Base-by-base conservation (phyloP, 2,329 filamentous ascomycete species). In the Xylariaceae sp. region DNA sequence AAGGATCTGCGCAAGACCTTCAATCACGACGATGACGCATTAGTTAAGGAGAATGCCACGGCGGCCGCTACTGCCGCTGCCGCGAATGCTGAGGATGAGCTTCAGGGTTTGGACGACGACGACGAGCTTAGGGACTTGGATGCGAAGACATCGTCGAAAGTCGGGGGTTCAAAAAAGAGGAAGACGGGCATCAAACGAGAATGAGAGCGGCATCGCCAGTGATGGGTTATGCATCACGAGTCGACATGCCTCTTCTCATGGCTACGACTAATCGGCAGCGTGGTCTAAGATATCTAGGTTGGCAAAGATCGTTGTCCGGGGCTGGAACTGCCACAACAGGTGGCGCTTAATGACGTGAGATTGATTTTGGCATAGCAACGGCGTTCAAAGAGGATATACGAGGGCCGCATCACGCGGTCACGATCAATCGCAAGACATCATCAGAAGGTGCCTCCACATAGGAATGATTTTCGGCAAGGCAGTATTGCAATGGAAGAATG, bases 1-100 rank as follows among this genome's bases (percentile, higher is more conserved):
- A 93, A 93, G 62, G 80, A 85, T 57, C 85, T 87, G 39, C 74
- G 89, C 48, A 89, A 90, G 69, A 79, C 81, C 39, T 79, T 90
- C 51, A 78, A 83, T 56, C 79, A 79, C 38, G 83, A 84, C 52
- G 81, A 83, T 59, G 82, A 82, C 42, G 69, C 68, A 12, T 65
- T 76, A 3, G 49, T 47, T 29, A 52, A 54, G 43, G 51, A 54
- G 32, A 47, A 50, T 45, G 52, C 43, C 3, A 45, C 44, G 11
- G 48, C 44, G 7, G 41, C 34, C 17, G 44, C 42, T 17, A 42
- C 41, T 4, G 37, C 34, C 4, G 30, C 19, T 15, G 49, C 44
- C 24, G 17, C 34, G 26, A 59, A 54, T 45, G 43, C 59, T 48
- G 52, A 59, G 1, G 65, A 67, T 22, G 62, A 66, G 43, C 62